phyloP scores from a whole-genome alignment of 1,139 yeast species.

The Eremothecium cymbalariae region DNA sequence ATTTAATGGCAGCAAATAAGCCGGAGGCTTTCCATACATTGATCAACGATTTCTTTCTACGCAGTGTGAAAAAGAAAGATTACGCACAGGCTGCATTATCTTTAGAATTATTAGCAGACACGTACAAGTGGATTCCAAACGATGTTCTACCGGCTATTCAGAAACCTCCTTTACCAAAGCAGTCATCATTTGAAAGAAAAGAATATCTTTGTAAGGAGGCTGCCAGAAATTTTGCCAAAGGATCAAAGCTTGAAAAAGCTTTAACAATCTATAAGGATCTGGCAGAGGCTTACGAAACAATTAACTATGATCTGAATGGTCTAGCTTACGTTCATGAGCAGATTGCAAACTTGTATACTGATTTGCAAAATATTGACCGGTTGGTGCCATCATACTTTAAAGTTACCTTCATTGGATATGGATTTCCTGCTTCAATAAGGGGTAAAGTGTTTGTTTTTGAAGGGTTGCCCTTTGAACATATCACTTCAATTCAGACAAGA shows the following conservation, averaged over 20 bases:
- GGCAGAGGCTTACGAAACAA: conserved; percentile 62
- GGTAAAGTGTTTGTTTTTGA: conserved; percentile 75
- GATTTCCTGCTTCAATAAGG: conserved; percentile 72
- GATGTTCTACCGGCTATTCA: conserved; percentile 47
- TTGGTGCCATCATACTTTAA: conserved; percentile 71
- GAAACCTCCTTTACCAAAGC: conserved; percentile 70
- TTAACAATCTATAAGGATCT: conserved; percentile 70
- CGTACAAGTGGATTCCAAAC: conserved; percentile 69
- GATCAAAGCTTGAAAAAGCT: conserved; percentile 70
- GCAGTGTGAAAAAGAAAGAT: conserved; percentile 52
- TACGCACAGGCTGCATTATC: conserved; percentile 78
- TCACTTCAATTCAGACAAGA: conserved; percentile 74
- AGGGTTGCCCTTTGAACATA: conserved; percentile 82
- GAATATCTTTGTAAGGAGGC: conserved; percentile 65
- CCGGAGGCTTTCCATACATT: conserved; percentile 77
- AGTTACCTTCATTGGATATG: conserved; percentile 74
- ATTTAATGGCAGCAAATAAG: conserved; percentile 66
- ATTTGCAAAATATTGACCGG: conserved; percentile 64
- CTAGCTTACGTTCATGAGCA: conserved; percentile 66
- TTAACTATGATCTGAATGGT: conserved; percentile 70
- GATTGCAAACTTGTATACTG: conserved; percentile 59
- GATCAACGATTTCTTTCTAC: conserved; percentile 66
- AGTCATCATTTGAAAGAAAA: conserved; percentile 73
- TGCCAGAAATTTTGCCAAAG: conserved; percentile 63
- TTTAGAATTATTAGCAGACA: conserved; percentile 66